Evolutionary conservation across 768 basidiomycete genomes (phyloP), one percentile per base, ranked within the genome.

Genomic region (Termitomyces sp.): DNA sequence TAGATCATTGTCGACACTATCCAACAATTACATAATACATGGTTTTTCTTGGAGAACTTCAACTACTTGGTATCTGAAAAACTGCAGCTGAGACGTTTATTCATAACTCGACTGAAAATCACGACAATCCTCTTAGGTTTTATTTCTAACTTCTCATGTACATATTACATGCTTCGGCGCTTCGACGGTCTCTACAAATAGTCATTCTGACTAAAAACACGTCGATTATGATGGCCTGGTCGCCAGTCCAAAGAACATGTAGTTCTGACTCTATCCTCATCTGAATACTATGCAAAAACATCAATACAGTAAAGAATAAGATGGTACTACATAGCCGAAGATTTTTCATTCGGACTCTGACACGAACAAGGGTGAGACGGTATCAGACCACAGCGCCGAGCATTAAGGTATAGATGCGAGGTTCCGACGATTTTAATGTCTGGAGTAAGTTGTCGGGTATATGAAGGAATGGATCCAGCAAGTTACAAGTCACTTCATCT

Each of bases 401-500:
- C 18, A n/a, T 29, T 14, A 46, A 26, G 36, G n/a, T 47, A 46
- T 46, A 6, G 52, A 22, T 14, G 39, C 5, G 51, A 13, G 10
- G 20, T 22, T 20, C 26, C 20, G 12, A 41, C 31, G 8, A 24
- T 26, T 48, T 24, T 39, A 13, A 48, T 16, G 18, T 29, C 29
- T 29, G 46, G 47, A 13, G 39, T 41, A 51, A 43, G 24, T 20
- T n/a, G 48, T 18, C 3, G 44, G 16, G 37, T 46, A 58, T 37
- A 47, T 22, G n/a, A 16, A n/a, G 20, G 16, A 55, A n/a, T 20
- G 43, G 18, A 24, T n/a, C 53, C 24, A 32, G 20, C 29, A 16
- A 13, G 22, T n/a, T n/a, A n/a, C n/a, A n/a, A n/a, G n/a, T n/a
- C n/a, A n/a, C 46, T 12, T 53, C 56, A 62, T 61, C 69, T 69